These are phyloP conservation scores for Leishmania tropica DNA, from an alignment of 208 protist genomes.

Conservation along the genomic window DNA sequence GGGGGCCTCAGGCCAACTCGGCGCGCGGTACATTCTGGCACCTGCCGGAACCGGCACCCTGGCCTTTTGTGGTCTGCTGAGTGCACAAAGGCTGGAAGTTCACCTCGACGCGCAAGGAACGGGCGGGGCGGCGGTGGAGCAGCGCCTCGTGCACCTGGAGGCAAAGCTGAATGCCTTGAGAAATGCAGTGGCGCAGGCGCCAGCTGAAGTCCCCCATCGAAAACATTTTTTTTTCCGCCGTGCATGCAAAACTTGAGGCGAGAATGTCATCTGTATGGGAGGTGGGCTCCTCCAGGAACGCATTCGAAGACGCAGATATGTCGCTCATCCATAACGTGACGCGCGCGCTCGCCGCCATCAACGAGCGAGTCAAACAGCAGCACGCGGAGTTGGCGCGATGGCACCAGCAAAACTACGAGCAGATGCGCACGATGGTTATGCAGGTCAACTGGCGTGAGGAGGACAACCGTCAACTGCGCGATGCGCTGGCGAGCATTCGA, in stretches of 20 bases:
- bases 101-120: slow-evolving; percentile 30
- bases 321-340: slow-evolving; percentile 33
- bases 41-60: not conserved
- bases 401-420: slow-evolving; percentile 25
- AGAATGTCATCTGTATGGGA: not conserved
- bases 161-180: slow-evolving; percentile 46
- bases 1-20: slow-evolving; percentile 1
- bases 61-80: not conserved
- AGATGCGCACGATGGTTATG: slow-evolving; percentile 34
- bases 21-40: not conserved
- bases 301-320: not conserved
- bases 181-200: slow-evolving; percentile 37
- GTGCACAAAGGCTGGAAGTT: slow-evolving; percentile 1
- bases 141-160: slow-evolving; percentile 36
- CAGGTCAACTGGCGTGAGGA: slow-evolving; percentile 29
- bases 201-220: slow-evolving; percentile 1
- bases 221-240: slow-evolving; percentile 3
- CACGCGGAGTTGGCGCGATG: slow-evolving; percentile 28
- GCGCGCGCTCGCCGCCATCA: slow-evolving; percentile 26
- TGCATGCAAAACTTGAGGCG: slow-evolving; percentile 7
- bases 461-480: slow-evolving; percentile 16
- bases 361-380: slow-evolving; percentile 40
- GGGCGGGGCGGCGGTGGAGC: slow-evolving; percentile 21
- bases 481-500: slow-evolving; percentile 11
- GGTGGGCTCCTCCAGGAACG: not conserved